A percentile compares a stretch with the other conserved stretches of the same genome.
phyloP scores from a whole-genome alignment of 202 grass and related monocot species.

The Setaria italica region DNA sequence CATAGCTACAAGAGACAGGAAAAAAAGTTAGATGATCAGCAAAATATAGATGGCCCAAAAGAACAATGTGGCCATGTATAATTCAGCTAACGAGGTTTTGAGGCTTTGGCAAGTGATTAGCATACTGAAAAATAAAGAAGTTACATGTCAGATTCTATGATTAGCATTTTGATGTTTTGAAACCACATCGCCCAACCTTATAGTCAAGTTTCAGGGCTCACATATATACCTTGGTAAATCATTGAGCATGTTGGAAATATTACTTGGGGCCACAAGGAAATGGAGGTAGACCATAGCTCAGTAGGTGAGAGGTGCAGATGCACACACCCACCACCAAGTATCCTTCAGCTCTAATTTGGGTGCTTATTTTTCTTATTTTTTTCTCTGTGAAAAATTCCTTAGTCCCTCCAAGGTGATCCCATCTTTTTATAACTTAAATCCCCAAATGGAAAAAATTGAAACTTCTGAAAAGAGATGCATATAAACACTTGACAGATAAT shows the following conservation, averaged over 20 bases:
- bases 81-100: conserved; percentile 13
- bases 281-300: neutral
- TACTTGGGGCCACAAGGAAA: conserved; percentile 9
- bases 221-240: neutral
- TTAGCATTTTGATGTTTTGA: neutral
- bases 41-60: conserved; percentile 40
- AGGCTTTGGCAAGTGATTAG: conserved; percentile 10
- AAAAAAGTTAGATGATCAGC: conserved; percentile 33
- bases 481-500: conserved; percentile 7
- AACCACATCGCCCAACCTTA: neutral
- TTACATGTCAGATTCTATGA: neutral
- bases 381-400: neutral
- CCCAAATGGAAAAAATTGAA: conserved; percentile 25
- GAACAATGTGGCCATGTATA: conserved; percentile 24
- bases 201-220: neutral
- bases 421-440: conserved; percentile 28
- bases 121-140: neutral
- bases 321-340: neutral
- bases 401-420: conserved; percentile 12
- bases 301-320: neutral
- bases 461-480: conserved; percentile 11
- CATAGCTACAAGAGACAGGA: conserved; percentile 74
- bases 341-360: neutral
- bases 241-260: neutral
- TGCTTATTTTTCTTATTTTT: neutral